phyloP scores from a whole-genome alignment of 164 flowering plant genomes.

The Amborella trichopoda region DNA sequence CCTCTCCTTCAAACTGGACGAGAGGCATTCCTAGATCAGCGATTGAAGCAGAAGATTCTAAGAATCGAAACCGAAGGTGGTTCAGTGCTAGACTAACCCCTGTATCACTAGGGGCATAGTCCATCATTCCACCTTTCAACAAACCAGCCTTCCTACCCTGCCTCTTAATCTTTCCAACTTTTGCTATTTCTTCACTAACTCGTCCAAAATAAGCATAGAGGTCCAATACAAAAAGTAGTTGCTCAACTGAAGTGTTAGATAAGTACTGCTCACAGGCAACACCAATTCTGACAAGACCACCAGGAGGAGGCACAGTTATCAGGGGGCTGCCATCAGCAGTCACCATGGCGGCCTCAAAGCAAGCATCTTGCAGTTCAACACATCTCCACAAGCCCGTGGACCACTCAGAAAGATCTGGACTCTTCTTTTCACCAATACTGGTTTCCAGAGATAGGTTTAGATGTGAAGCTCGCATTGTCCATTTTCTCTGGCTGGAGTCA shows the following conservation, averaged over 20 bases:
- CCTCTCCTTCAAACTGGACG: constrained; percentile 67
- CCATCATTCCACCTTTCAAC: constrained; percentile 37
- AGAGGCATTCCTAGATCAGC: constrained; percentile 50
- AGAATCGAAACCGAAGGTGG: constrained; percentile 64
- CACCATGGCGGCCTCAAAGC: constrained; percentile 84
- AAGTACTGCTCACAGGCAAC: constrained; percentile 56
- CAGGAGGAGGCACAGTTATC: constrained; percentile 74
- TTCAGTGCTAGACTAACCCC: constrained; percentile 59
- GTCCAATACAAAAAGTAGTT: constrained; percentile 77
- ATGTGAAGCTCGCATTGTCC: constrained; percentile 50
- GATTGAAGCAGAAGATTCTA: constrained; percentile 44
- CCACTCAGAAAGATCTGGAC: constrained; percentile 14
- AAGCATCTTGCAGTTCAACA: constrained; percentile 64
- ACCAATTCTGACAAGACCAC: constrained; percentile 83
- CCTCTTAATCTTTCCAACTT: constrained; percentile 36
- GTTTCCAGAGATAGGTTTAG: constrained; percentile 71
- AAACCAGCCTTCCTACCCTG: constrained; percentile 12
- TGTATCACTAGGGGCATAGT: constrained; percentile 86
- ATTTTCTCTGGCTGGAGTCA: constrained; percentile 86
- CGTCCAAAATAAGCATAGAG: constrained; percentile 70
- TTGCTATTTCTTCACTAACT: constrained; percentile 63
- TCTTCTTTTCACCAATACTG: constrained; percentile 11
- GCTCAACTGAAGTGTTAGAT: constrained; percentile 90
- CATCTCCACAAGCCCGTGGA: constrained; percentile 62
- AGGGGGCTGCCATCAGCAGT: constrained; percentile 87